phyloP scores from a whole-genome alignment of 2,329 filamentous ascomycete genomes.

The Xylariaceae sp. region DNA sequence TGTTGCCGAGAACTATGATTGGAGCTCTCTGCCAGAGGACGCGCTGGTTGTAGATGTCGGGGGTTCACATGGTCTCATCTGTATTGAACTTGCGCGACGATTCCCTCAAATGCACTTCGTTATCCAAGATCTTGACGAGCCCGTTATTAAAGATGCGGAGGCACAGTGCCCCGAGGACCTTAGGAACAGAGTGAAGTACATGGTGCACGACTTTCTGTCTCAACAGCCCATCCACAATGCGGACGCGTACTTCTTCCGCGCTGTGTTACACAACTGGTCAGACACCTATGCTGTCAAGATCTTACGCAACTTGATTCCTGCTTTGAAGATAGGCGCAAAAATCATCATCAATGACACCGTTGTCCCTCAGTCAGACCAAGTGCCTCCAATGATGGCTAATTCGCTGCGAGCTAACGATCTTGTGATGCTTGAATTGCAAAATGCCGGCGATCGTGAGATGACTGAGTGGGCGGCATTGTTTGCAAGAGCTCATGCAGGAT shows the following conservation, averaged over 20 bases:
- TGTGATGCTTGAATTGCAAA: neutral
- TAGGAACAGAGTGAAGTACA: slow-evolving; percentile 19
- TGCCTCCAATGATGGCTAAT: neutral
- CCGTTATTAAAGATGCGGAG: slow-evolving; percentile 1
- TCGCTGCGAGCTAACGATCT: neutral
- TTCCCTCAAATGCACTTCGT: slow-evolving; percentile 45
- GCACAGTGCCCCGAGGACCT: slow-evolving; percentile 2
- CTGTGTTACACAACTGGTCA: neutral
- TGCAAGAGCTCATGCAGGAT: neutral
- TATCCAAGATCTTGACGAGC: slow-evolving; percentile 45
- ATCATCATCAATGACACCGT: slow-evolving; percentile 25
- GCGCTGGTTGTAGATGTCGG: slow-evolving; percentile 14
- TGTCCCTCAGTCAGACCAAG: neutral
- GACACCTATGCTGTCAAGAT: neutral
- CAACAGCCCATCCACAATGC: slow-evolving; percentile 33
- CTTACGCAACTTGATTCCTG: neutral
- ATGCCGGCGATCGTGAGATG: neutral
- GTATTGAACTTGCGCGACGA: slow-evolving; percentile 8
- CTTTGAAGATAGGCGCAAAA: slow-evolving; percentile 24
- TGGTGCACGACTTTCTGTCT: slow-evolving; percentile 41
- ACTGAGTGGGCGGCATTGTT: neutral
- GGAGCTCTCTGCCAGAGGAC: slow-evolving; percentile 31
- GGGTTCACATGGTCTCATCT: slow-evolving; percentile 12
- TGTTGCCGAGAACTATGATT: slow-evolving; percentile 51
- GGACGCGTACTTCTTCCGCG: neutral